Evolutionary conservation across 2,329 filamentous ascomycete species (phyloP), one percentile per base, ranked within the genome.

Genomic region (Arthrobotrys sinensis): DNA sequence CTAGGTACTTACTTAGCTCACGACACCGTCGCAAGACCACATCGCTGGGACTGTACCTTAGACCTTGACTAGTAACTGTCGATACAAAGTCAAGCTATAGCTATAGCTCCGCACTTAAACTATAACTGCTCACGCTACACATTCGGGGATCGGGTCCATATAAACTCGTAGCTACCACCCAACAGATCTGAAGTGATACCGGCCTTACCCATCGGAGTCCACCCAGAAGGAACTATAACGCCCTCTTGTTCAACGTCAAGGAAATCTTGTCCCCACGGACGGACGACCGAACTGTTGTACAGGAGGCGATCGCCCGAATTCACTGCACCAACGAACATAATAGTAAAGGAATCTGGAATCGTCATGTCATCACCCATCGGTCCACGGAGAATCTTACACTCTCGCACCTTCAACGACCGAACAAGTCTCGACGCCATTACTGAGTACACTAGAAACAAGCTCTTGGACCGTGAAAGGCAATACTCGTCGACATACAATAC

Each of bases 331-430:
- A 50, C 28, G 6, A 28, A 34, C 12, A 65, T 32, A 57, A 36
- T 19, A 57, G 1, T 24, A 43, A 43, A 28, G 32, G n/a, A 55
- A 16, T 14, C 48, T 40, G 11, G 19, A 40, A 64, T 40, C 48
- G 73, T 60, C 64, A 77, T 77, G 73, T 77, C 73, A 70, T 77
- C 73, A 28, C 73, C 73, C 73, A 77, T 52, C 73, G 73, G 73
- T 43, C 73, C 73, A 57, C 73, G 73, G 50, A 77, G 73, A 70
- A 77, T 77, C 73, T 46, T 77, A 34, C 73, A 77, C 66, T 66
- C 73, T 57, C 73, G 73, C 40, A 77, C 57, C 34, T 77, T 71
- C 50, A 77, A 46, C 73, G 73, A 77, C 66, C 43, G 73, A 43
- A 70, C 65, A 12, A 77, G 73, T 57, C 53, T 77, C 32, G 73